Evolutionary conservation across 2,329 filamentous ascomycete genomes (phyloP).

Genomic region (Aspergillus aculeatus): DNA sequence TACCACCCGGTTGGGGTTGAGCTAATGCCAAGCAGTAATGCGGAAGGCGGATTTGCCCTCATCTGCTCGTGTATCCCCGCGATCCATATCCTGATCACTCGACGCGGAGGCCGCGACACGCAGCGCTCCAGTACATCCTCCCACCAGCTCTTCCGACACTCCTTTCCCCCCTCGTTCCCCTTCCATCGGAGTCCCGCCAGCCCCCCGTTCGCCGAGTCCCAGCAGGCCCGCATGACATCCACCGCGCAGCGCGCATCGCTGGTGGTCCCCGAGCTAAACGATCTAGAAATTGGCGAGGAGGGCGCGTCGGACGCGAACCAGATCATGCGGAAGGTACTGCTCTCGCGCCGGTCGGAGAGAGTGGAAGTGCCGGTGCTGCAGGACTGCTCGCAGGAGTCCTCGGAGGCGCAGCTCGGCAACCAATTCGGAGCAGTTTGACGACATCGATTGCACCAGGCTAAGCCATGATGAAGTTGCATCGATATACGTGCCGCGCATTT

Average conservation of each 20-base stretch:
- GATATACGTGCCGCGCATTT: background rate
- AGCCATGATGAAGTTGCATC: no score
- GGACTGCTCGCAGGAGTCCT: background rate
- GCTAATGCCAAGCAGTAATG: background rate
- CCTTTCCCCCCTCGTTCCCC: background rate
- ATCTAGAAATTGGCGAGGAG: background rate
- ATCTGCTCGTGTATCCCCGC: slow-evolving; percentile 5
- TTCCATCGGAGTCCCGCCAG: no score
- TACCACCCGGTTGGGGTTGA: no score
- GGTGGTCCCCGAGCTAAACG: background rate
- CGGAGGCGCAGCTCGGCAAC: background rate
- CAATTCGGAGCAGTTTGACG: no score
- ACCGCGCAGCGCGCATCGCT: background rate
- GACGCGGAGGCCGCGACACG: background rate
- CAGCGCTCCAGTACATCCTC: background rate
- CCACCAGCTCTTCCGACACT: background rate
- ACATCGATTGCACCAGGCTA: no score
- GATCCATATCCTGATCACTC: background rate
- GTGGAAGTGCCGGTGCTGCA: background rate
- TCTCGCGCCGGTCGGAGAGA: background rate
- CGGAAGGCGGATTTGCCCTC: slow-evolving; percentile 4
- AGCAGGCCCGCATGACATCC: background rate
- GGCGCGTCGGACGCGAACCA: background rate
- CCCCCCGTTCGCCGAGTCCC: background rate
- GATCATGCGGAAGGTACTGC: background rate